Conservation (phyloP, 2,329 filamentous ascomycete species). For the Cucurbitaria berberidis region DNA sequence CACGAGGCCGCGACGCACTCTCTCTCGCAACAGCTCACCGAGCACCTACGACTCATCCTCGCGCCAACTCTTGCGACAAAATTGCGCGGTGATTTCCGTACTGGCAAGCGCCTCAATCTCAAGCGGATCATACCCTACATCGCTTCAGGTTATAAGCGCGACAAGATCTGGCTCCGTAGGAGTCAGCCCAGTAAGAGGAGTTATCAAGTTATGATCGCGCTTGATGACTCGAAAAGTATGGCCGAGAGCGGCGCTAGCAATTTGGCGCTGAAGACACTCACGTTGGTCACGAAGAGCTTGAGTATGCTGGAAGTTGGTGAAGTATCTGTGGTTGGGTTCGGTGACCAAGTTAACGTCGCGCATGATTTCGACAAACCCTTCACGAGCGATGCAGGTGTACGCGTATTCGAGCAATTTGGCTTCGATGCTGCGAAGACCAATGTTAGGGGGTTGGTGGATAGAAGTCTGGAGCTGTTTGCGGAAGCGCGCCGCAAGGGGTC, state of each 20-base stretch:
- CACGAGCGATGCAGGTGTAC: conserved; percentile 78
- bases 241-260: conserved; percentile 76
- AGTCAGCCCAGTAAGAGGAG: conserved; percentile 88
- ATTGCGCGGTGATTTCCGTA: conserved; percentile 94
- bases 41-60: conserved; percentile 93
- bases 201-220: conserved; percentile 96
- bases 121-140: conserved; percentile 99
- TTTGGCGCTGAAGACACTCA: conserved; percentile 91
- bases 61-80: conserved; percentile 95
- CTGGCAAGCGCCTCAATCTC: conserved; percentile 97
- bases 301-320: conserved; percentile 95
- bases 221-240: conserved; percentile 97
- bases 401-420: conserved; percentile 81
- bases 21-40: conserved; percentile 86
- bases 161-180: conserved; percentile 99
- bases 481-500: conserved; percentile 69
- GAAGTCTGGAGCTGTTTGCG: conserved; percentile 82
- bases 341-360: conserved; percentile 79
- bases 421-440: conserved; percentile 89
- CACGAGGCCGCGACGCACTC: conserved; percentile 86
- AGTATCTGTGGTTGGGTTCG: conserved; percentile 90
- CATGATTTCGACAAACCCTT: conserved; percentile 87
- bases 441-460: conserved; percentile 76
- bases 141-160: conserved; percentile 95
- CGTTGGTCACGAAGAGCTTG: conserved; percentile 85